These are phyloP conservation scores for Cladosporium oxysporum DNA, from an alignment of 2,329 filamentous ascomycete species.

Conservation along the genomic window DNA sequence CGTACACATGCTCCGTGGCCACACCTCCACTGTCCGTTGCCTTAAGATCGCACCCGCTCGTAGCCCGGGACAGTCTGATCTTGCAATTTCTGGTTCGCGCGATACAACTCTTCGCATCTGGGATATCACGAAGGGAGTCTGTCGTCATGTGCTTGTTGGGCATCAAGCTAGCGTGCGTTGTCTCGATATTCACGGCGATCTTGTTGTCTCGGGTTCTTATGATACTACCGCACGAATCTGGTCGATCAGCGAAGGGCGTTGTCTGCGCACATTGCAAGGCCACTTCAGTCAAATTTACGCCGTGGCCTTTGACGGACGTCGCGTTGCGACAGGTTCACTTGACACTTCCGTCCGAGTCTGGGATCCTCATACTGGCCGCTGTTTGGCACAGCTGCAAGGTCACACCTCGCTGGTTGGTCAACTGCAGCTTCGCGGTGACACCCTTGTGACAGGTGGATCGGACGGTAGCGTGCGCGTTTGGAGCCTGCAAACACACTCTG, in stretches of 20 bases:
- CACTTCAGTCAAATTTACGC: slow-evolving; percentile 99
- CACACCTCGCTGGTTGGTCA: slow-evolving; percentile 97
- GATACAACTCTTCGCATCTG: slow-evolving; percentile 94
- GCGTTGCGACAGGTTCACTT: slow-evolving; percentile 91
- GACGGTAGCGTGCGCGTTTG: slow-evolving; percentile 96
- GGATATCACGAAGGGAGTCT: slow-evolving; percentile 86
- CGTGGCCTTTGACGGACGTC: slow-evolving; percentile 91
- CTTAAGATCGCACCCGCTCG: slow-evolving; percentile 77
- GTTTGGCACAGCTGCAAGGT: slow-evolving; percentile 88
- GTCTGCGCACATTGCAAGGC: slow-evolving; percentile 82
- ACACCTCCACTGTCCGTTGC: slow-evolving; percentile 95
- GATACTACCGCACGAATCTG: slow-evolving; percentile 96
- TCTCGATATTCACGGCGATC: slow-evolving; percentile 91
- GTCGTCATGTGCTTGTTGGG: slow-evolving; percentile 87
- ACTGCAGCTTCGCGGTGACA: slow-evolving; percentile 91
- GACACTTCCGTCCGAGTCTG: slow-evolving; percentile 97
- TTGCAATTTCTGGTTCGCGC: slow-evolving; percentile 92
- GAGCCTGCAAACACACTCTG: slow-evolving; percentile 86
- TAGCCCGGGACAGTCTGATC: slow-evolving; percentile 65
- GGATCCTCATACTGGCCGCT: slow-evolving; percentile 65
- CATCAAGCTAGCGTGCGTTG: slow-evolving; percentile 96
- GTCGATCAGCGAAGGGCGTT: slow-evolving; percentile 95
- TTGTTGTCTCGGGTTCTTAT: slow-evolving; percentile 97
- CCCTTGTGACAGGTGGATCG: slow-evolving; percentile 91
- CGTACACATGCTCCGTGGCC: slow-evolving; percentile 82